Percentiles rank a stretch among this genome's conserved stretches.
Evolutionary conservation across 2,329 filamentous ascomycete species (phyloP).

Genomic region (Herpotrichia juniperi): DNA sequence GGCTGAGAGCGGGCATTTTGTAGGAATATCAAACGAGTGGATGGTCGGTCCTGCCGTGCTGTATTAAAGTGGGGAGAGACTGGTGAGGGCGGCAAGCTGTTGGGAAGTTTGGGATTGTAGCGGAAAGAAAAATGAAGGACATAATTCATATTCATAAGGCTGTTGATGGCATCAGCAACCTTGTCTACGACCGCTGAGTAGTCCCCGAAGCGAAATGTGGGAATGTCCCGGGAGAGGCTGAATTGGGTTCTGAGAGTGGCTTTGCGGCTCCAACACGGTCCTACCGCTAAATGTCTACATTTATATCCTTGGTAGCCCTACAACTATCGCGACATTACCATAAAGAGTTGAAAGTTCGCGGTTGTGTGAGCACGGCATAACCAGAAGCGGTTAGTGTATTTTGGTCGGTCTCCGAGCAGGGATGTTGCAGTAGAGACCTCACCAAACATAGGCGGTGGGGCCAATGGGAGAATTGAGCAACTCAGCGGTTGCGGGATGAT

Average conservation of each 20-base stretch:
- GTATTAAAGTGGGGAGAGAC: too few species aligned
- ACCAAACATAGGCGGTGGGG: not conserved
- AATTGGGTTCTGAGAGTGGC: not conserved
- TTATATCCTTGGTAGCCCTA: too few species aligned
- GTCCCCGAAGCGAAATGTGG: too few species aligned
- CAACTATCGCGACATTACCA: too few species aligned
- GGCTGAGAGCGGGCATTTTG: too few species aligned
- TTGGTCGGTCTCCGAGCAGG: slow-evolving; percentile 1
- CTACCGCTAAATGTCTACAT: not conserved
- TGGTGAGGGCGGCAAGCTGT: not conserved
- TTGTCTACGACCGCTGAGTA: too few species aligned
- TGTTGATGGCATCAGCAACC: too few species aligned
- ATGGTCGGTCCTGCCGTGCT: too few species aligned
- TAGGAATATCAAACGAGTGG: too few species aligned
- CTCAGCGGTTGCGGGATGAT: not conserved
- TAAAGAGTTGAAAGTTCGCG: not conserved
- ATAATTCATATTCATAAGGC: too few species aligned
- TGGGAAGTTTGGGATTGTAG: not conserved
- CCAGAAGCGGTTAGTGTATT: not conserved
- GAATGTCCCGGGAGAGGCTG: not conserved
- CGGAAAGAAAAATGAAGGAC: not conserved
- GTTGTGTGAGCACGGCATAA: not conserved
- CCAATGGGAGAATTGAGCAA: not conserved
- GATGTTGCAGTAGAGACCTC: not conserved
- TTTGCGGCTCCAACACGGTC: not conserved